A percentile compares a stretch with the other conserved stretches of the same genome.
Conservation (phyloP, 805 yeast species). For the Priceomyces haplophilus region DNA sequence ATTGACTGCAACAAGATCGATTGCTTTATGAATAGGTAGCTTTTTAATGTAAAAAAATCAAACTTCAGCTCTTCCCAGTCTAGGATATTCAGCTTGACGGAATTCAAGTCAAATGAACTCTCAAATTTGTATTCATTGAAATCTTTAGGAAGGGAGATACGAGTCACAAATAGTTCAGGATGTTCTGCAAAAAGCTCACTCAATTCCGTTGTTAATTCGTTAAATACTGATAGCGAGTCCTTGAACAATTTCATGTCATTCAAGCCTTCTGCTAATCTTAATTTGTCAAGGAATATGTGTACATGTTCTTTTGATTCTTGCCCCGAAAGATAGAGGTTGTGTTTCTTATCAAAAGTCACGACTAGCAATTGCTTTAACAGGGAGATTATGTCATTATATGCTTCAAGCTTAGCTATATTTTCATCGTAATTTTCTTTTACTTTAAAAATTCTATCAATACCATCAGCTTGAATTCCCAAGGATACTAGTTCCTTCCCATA, state of each 20-base stretch:
- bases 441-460: constrained; percentile 39
- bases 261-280: constrained; percentile 50
- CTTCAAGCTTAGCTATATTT: constrained; percentile 42
- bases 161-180: constrained; percentile 2
- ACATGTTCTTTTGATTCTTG: constrained; percentile 16
- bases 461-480: constrained; percentile 5
- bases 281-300: constrained; percentile 37
- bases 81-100: constrained; percentile 1
- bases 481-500: constrained; percentile 34
- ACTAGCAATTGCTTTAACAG: constrained; percentile 49
- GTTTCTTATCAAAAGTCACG: constrained; percentile 44
- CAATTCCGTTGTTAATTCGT: constrained; percentile 36
- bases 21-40: constrained; percentile 35
- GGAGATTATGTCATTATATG: constrained; percentile 46
- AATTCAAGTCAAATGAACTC: constrained; percentile 11
- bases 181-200: constrained; percentile 5
- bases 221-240: constrained; percentile 56
- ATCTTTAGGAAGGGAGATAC: constrained; percentile 7
- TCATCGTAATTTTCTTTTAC: constrained; percentile 34
- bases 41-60: constrained; percentile 24
- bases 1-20: constrained; percentile 34
- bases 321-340: constrained; percentile 22
- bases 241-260: constrained; percentile 56
- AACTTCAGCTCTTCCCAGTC: constrained; percentile 7
- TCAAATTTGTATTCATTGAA: constrained; percentile 11